These are phyloP conservation scores for Sphaceloma murrayae DNA, from an alignment of 2,329 filamentous ascomycete genomes.

Conservation along the genomic window DNA sequence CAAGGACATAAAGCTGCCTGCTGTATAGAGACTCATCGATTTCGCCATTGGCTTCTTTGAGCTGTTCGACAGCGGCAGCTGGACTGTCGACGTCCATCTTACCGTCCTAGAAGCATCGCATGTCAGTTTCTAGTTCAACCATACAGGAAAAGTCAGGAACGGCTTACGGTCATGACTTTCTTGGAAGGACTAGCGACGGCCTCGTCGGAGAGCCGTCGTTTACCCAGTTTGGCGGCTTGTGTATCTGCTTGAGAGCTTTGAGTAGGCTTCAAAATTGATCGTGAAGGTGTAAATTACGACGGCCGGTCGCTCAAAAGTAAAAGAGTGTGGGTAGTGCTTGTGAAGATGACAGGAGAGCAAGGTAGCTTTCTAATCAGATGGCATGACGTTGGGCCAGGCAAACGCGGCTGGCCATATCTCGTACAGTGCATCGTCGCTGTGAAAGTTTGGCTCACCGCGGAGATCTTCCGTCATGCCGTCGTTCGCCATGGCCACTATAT, in stretches of 20 bases:
- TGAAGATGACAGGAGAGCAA: constrained; percentile 1
- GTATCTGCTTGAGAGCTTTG: not conserved
- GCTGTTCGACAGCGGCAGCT: constrained; percentile 48
- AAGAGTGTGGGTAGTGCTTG: constrained; percentile 3
- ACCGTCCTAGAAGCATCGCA: constrained; percentile 33
- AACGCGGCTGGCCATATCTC: not conserved
- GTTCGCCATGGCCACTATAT: too few species aligned
- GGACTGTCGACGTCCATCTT: constrained; percentile 55
- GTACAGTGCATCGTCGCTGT: not conserved
- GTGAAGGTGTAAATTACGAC: not conserved
- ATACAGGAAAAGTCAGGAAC: not conserved
- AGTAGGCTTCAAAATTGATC: constrained; percentile 2
- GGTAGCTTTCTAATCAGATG: constrained; percentile 12
- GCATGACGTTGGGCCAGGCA: constrained; percentile 13
- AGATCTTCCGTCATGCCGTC: too few species aligned
- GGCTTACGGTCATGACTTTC: constrained; percentile 44
- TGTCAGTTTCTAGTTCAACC: not conserved
- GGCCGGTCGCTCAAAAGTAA: not conserved
- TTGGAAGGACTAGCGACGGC: constrained; percentile 40
- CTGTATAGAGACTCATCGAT: constrained; percentile 61
- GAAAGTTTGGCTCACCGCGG: not conserved
- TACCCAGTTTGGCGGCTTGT: constrained; percentile 37
- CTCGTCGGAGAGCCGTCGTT: constrained; percentile 43
- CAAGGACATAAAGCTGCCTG: constrained; percentile 59
- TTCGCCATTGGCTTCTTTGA: constrained; percentile 49